Percentiles rank a stretch among this genome's conserved stretches.
phyloP scores from a whole-genome alignment of 1,139 yeast species.

The Nakaseomyces kungkrabaensis region DNA sequence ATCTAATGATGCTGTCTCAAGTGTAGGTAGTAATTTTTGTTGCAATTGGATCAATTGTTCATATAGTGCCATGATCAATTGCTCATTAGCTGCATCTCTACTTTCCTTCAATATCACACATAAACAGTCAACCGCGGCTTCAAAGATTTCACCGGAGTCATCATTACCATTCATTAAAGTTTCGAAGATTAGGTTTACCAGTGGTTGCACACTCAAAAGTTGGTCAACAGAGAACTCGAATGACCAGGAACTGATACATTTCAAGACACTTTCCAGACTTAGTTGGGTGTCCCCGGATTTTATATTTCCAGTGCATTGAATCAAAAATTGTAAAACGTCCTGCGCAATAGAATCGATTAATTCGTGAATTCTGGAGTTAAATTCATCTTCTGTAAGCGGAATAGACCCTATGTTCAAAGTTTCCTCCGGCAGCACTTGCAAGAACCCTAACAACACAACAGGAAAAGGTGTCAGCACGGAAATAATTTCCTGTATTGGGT shows the following conservation, averaged over 20 bases:
- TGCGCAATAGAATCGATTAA: slow-evolving; percentile 60
- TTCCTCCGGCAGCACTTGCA: slow-evolving; percentile 87
- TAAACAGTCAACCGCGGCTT: slow-evolving; percentile 79
- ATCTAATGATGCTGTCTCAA: slow-evolving; percentile 8
- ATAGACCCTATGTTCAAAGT: slow-evolving; percentile 67
- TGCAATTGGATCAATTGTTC: slow-evolving; percentile 54
- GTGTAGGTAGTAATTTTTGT: slow-evolving; percentile 17
- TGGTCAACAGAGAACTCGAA: slow-evolving; percentile 68
- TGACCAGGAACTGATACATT: slow-evolving; percentile 83
- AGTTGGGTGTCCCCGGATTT: slow-evolving; percentile 24
- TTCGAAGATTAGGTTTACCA: slow-evolving; percentile 59
- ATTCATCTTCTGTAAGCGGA: slow-evolving; percentile 75
- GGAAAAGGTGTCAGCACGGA: slow-evolving; percentile 30
- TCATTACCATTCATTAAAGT: slow-evolving; percentile 38
- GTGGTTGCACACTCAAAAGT: slow-evolving; percentile 48
- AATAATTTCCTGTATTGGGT: slow-evolving; percentile 62
- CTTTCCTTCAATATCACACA: slow-evolving; percentile 75
- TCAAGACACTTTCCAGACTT: slow-evolving; percentile 38
- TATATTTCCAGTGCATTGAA: slow-evolving; percentile 35
- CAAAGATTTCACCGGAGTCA: slow-evolving; percentile 56
- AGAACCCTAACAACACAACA: slow-evolving; percentile 55
- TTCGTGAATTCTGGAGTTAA: slow-evolving; percentile 50
- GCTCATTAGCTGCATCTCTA: slow-evolving; percentile 55
- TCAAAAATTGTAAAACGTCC: slow-evolving; percentile 53
- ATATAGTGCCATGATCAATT: slow-evolving; percentile 57